Conservation (phyloP, 495 filamentous ascomycete species). For the Cercophora scortea region DNA sequence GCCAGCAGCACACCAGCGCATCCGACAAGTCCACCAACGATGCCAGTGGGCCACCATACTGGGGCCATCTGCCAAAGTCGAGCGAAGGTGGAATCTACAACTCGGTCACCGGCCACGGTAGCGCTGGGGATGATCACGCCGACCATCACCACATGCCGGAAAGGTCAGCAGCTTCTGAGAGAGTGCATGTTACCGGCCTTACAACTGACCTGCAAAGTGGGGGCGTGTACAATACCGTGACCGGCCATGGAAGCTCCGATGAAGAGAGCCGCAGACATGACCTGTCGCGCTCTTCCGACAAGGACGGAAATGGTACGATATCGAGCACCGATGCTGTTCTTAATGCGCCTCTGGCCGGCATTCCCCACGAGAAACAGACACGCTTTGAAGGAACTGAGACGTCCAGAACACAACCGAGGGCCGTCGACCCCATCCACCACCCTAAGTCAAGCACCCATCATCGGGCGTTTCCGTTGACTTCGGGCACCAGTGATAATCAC, state of each 20-base stretch:
- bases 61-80: constrained; percentile 31
- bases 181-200: constrained; percentile 13
- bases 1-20: not conserved
- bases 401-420: not conserved
- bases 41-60: constrained; percentile 20
- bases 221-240: constrained; percentile 18
- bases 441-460: not conserved
- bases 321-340: constrained; percentile 1
- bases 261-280: constrained; percentile 14
- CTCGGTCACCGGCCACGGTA: constrained; percentile 34
- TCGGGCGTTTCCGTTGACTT: not conserved
- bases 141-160: constrained; percentile 20
- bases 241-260: constrained; percentile 18
- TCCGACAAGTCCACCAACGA: not conserved
- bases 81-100: constrained; percentile 29
- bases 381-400: not conserved
- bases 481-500: no score
- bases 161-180: constrained; percentile 9
- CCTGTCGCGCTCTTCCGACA: constrained; percentile 4
- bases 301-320: not conserved
- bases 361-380: constrained; percentile 4
- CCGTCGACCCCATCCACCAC: not conserved
- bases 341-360: constrained; percentile 8
- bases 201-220: constrained; percentile 2
- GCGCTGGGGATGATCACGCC: constrained; percentile 23